Base-by-base conservation (phyloP, 129 eudicot species). In the Logfia minima region DNA sequence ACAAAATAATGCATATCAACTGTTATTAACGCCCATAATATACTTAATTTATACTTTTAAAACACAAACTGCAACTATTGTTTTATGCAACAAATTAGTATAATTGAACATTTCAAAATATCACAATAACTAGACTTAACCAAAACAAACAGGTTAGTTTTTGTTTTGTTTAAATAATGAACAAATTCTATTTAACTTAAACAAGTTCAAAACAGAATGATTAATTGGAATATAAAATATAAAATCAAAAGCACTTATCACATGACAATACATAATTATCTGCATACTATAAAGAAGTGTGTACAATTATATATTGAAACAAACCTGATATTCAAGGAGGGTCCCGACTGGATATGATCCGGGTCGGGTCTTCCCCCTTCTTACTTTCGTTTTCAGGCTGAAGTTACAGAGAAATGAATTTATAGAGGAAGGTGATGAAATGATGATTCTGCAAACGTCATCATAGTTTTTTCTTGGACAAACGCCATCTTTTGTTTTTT, bases 311-410 rank as follows among this genome's bases (percentile, higher is more conserved):
- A 23, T 8, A 24, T 5, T 31, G 8, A 73, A 34, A 48, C 21
- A 79, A 68, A 83, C 83, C 86, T 83, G 80, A 31, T 43, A 71
- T 34, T 70, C 65, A 58, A 23, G 31, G 31, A 59, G 66, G 65
- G 28, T 55, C 68, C 68, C 35, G 48, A 62, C 19, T 29, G 68
- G 75, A 74, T 79, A 51, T 60, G 75, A 70, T 79, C 66, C 75
- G 66, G 82, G 29, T 72, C 41, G 19, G 23, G 23, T 59, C 11
- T 70, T 62, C 61, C 55, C 59, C 56, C 52, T 11, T 17, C 39
- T 1, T 64, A 48, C 14, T 13, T 14, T 4, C 64, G 11, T 7
- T 66, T 62, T 45, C 18, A n/a, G 58, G 63, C 51, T 65, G 56
- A 64, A 79, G 60, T 32, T 4, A 29, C 51, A 80, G 74, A 63